Base-by-base conservation (phyloP, 2,329 filamentous ascomycete species). In the Fusarium beomiforme region DNA sequence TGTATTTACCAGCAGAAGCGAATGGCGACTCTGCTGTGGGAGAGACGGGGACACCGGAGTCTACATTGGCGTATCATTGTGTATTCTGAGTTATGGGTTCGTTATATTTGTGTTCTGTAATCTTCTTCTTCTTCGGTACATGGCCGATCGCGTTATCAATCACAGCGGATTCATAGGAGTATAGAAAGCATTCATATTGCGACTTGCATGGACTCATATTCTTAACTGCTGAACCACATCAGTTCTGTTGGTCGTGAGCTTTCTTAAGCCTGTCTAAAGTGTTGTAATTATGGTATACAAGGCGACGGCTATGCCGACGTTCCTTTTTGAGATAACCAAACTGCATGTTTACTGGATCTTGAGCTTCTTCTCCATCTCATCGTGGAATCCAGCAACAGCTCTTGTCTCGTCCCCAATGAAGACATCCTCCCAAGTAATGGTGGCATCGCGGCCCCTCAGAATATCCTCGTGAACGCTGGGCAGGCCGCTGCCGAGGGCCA, bases 301-400 rank as follows among this genome's bases (percentile, higher is more conserved):
- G 56, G 41, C 39, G 39, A 62, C 58, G 46, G 21, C n/a, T 47
- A 39, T 47, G 57, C 33, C 47, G 29, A 39, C 43, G 37, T 41
- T 59, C 56, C 51, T 36, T 56, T 50, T 36, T 46, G 23, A 41
- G 24, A 33, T 33, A 54, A 42, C 36, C 23, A 61, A 58, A 36
- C 34, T 41, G 34, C 56, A 54, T n/a, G 29, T 66, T 64, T 73
- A 77, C 70, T 79, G 75, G 80, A 98, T 97, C 87, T 91, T 92
- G 82, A 97, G 85, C 87, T 94, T 93, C 82, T 89, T 89, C 90
- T 98, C 95, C 90, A 98, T 94, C 89, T 98, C 95, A 62, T 93
- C 91, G 77, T 98, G 94, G 83, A 98, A 91, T 57, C 91, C 89
- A 26, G 91, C 89, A 43, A 89, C 85, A 67, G 89, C 87, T 76